Percentiles rank a stretch among this genome's conserved stretches.
Conservation (phyloP, 495 filamentous ascomycete species). For the Penicillium longicatenatum region DNA sequence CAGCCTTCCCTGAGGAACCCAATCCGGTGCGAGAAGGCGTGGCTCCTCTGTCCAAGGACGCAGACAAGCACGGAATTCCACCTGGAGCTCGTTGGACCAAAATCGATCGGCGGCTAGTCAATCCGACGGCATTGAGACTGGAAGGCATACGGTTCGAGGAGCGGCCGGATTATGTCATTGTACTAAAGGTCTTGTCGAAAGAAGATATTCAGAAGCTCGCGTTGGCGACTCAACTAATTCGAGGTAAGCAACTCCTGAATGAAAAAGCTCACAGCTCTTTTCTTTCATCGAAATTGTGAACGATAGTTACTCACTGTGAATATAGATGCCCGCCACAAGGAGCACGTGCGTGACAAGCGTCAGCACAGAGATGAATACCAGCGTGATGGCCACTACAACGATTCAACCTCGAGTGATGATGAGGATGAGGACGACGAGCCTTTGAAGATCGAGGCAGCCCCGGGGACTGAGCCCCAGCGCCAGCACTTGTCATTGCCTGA, state of each 20-base stretch:
- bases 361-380: constrained; percentile 33
- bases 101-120: constrained; percentile 80
- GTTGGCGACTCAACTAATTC: constrained; percentile 69
- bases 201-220: constrained; percentile 83
- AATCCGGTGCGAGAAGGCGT: constrained; percentile 84
- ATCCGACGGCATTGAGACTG: constrained; percentile 73
- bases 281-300: not conserved
- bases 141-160: constrained; percentile 83
- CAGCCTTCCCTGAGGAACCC: constrained; percentile 77
- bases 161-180: constrained; percentile 80
- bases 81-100: constrained; percentile 85
- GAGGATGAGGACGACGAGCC: constrained; percentile 41
- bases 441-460: constrained; percentile 37
- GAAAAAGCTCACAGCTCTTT: not conserved
- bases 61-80: constrained; percentile 71
- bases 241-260: constrained; percentile 57
- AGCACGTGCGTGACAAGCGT: constrained; percentile 38
- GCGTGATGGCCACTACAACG: constrained; percentile 33
- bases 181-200: constrained; percentile 73
- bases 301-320: constrained; percentile 12
- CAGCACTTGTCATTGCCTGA: constrained; percentile 19
- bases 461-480: constrained; percentile 3
- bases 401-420: constrained; percentile 43
- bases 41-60: constrained; percentile 75
- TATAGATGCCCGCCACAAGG: constrained; percentile 39